A percentile compares a stretch with the other conserved stretches of the same genome.
Conservation (phyloP, 345 rosid species). For the Camelina laxa region DNA sequence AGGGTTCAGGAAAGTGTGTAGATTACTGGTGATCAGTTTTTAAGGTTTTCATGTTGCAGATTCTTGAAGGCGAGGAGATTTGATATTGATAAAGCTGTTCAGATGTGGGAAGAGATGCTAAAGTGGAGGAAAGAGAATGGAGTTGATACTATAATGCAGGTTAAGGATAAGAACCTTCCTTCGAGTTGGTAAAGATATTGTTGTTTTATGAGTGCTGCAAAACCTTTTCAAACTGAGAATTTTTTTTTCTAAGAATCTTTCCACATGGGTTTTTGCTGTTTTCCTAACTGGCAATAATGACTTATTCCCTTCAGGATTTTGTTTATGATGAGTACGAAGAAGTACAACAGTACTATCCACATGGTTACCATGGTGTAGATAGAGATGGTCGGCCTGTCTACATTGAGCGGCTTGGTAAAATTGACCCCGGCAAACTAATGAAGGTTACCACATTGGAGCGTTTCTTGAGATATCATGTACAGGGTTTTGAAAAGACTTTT, state of each 20-base stretch:
- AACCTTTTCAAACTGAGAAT: background rate
- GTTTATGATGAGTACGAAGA: constrained; percentile 76
- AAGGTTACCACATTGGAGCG: constrained; percentile 82
- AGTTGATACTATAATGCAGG: constrained; percentile 81
- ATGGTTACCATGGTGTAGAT: constrained; percentile 96
- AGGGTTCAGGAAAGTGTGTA: background rate
- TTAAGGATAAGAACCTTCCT: constrained; percentile 48
- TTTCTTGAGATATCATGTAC: constrained; percentile 87
- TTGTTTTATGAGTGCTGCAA: constrained; percentile 25
- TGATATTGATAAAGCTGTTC: constrained; percentile 73
- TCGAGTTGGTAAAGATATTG: constrained; percentile 29
- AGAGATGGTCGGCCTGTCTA: constrained; percentile 88
- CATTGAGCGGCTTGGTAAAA: constrained; percentile 81
- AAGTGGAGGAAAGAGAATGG: constrained; percentile 84
- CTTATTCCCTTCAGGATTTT: constrained; percentile 67
- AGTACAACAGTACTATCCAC: constrained; percentile 86
- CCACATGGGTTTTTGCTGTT: constrained; percentile 26
- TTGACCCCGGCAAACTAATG: constrained; percentile 81
- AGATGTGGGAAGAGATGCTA: constrained; percentile 96
- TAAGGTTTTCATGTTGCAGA: constrained; percentile 46
- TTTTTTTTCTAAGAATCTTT: constrained; percentile 16
- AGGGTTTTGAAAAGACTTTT: constrained; percentile 89
- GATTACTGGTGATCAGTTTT: background rate
- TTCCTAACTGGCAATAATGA: constrained; percentile 28
- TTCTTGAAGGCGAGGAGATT: constrained; percentile 90